Evolutionary conservation across 2,329 filamentous ascomycete species (phyloP).

Genomic region (Acrodontium crateriforme): DNA sequence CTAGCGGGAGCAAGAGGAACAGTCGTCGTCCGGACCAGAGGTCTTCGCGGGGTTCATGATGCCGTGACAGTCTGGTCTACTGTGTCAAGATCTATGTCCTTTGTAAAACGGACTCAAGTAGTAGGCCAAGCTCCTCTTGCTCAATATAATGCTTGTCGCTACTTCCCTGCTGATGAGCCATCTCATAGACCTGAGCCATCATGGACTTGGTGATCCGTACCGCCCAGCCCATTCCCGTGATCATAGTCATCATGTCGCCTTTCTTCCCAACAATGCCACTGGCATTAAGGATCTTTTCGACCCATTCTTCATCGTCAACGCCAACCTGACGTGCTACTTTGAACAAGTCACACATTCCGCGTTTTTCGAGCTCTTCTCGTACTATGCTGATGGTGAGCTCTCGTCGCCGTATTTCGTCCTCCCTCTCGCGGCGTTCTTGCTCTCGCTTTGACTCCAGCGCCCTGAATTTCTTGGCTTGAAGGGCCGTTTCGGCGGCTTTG

Average conservation of each 20-base stretch:
- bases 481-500: slow-evolving; percentile 27
- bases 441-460: slow-evolving; percentile 27
- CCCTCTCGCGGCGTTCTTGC: slow-evolving; percentile 23
- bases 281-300: slow-evolving; percentile 30
- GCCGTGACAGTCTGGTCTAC: not conserved
- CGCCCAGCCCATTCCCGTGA: slow-evolving; percentile 32
- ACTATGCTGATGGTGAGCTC: slow-evolving; percentile 21
- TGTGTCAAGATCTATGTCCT: not conserved
- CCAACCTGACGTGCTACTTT: slow-evolving; percentile 29
- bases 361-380: slow-evolving; percentile 17
- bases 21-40: not conserved
- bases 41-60: not conserved
- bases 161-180: slow-evolving; percentile 8
- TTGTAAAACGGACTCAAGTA: not conserved
- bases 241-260: slow-evolving; percentile 22
- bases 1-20: too few relatives aligned
- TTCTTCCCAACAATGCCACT: slow-evolving; percentile 23
- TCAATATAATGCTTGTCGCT: slow-evolving; percentile 5
- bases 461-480: slow-evolving; percentile 26
- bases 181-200: slow-evolving; percentile 28
- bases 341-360: slow-evolving; percentile 23
- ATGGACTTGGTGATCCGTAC: slow-evolving; percentile 26
- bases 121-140: not conserved
- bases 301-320: slow-evolving; percentile 27
- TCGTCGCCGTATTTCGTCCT: slow-evolving; percentile 23